phyloP scores from a whole-genome alignment of 225 moss, liverwort and hornwort genomes.

The Polytrichum formosum region DNA sequence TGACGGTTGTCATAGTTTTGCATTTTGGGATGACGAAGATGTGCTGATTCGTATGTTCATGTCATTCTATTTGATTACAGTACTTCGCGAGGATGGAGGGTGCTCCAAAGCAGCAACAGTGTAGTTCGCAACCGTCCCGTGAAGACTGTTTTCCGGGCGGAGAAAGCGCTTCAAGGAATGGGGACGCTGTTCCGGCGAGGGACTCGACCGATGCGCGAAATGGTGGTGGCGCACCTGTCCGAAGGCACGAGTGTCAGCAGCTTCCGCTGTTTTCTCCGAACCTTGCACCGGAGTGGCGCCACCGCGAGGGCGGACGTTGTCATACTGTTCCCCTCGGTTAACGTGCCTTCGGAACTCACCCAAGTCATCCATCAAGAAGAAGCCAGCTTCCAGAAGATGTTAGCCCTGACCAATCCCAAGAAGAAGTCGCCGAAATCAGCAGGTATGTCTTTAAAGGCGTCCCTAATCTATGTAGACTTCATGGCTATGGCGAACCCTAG shows the following conservation, averaged over 20 bases:
- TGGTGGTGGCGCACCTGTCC: conserved; percentile 34
- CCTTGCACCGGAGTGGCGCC: conserved; percentile 40
- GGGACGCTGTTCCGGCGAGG: conserved; percentile 39
- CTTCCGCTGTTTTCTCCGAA: conserved; percentile 31
- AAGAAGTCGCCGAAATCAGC: background rate
- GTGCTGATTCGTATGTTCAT: background rate
- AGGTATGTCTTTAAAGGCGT: background rate
- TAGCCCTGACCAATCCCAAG: conserved; percentile 16
- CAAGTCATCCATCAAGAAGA: conserved; percentile 33
- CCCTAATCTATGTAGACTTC: no score
- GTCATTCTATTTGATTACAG: background rate
- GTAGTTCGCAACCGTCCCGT: conserved; percentile 4
- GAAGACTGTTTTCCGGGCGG: conserved; percentile 2
- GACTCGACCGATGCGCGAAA: conserved; percentile 33
- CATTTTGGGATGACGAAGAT: no score
- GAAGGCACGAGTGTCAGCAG: conserved; percentile 18
- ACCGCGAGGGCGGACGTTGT: conserved; percentile 43
- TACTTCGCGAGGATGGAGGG: conserved; percentile 30
- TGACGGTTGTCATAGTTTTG: no score
- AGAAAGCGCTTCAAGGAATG: conserved; percentile 48
- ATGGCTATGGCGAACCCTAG: no score
- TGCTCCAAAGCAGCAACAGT: conserved; percentile 26
- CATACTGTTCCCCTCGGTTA: conserved; percentile 24
- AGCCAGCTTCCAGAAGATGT: conserved; percentile 29
- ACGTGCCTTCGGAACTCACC: conserved; percentile 5